Percentiles rank a stretch among this genome's conserved stretches.
These are phyloP conservation scores for Globisporangium takayamanum DNA, from an alignment of 352 stramenopile species.

Conservation along the genomic window DNA sequence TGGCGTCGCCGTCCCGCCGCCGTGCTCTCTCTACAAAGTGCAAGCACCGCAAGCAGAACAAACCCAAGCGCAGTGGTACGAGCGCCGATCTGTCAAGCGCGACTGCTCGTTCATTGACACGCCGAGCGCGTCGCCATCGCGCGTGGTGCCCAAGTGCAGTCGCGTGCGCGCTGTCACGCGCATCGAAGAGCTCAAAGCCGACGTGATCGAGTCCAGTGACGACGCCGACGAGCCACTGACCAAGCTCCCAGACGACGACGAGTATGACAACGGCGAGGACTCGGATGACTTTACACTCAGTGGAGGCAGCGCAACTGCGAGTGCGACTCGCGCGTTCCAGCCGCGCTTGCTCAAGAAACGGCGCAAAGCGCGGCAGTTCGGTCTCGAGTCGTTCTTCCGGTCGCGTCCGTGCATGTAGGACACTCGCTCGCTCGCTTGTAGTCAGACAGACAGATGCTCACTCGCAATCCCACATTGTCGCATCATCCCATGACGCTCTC, in stretches of 20 bases:
- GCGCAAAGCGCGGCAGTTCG: slow-evolving; percentile 11
- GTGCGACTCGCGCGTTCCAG: slow-evolving; percentile 2
- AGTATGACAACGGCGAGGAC: not conserved
- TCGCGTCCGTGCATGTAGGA: slow-evolving; percentile 9
- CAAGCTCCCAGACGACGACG: not conserved
- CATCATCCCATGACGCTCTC: too few species aligned
- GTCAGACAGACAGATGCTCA: not conserved
- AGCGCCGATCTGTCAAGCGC: slow-evolving; percentile 18
- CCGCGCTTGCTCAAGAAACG: slow-evolving; percentile 14
- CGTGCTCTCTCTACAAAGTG: not conserved
- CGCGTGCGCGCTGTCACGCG: slow-evolving; percentile 1
- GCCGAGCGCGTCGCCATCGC: not conserved
- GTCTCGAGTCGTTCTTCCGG: slow-evolving; percentile 10
- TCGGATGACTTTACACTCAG: not conserved
- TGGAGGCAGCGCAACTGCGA: not conserved
- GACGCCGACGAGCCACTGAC: not conserved
- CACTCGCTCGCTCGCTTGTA: not conserved
- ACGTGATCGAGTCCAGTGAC: slow-evolving; percentile 13
- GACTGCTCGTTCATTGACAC: slow-evolving; percentile 17
- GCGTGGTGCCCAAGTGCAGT: slow-evolving; percentile 1
- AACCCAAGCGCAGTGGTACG: slow-evolving; percentile 4
- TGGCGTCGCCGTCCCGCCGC: not conserved
- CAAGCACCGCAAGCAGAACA: not conserved
- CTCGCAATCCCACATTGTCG: too few species aligned
- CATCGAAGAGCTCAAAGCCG: slow-evolving; percentile 14